Evolutionary conservation across 176 grass and related monocot species (phyloP), one percentile per base, ranked within the genome.

Genomic region (Juncus effusus): DNA sequence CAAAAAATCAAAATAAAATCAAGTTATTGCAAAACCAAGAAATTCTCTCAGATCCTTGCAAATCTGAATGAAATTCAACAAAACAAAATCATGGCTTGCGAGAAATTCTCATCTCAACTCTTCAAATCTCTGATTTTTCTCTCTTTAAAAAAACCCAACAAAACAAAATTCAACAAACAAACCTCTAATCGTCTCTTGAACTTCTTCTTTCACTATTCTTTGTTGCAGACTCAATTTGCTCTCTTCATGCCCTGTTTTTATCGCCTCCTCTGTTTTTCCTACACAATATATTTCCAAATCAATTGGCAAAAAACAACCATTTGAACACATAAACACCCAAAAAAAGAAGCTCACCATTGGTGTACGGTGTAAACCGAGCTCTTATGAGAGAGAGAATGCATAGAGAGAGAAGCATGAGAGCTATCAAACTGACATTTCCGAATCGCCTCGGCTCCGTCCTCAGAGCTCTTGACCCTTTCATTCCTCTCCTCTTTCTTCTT

Each of bases 321-420:
- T 35, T 11, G 51, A 37, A 63, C 10, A 77, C 10, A 39, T 35
- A 50, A 16, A 47, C 52, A 47, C 44, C 44, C 44, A 47, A 67
- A 59, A 12, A 10, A 7, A 42, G 64, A 75, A 59, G 54, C 40
- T 6, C 13, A 69, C 54, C 63, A 67, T 47, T 65, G 55, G 13
- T 0, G 62, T 51, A 14, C 13, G 75, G 65, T 40, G 16, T 67
- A 63, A 68, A 79, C 14, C 76, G 65, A 59, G 69, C 47, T 65
- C 58, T 74, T 61, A 84, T 63, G 12, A 84, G 38, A 58, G 81
- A 84, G 40, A 84, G 75, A 65, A 79, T 42, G 62, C 76, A 79
- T 13, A 84, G 56, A 61, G 69, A 84, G 42, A 84, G 55, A 35
- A 84, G 56, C 81, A 84, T 75, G 63, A 72, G 65, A 53, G 62